These are phyloP conservation scores for Peronosclerospora sorghi DNA, from an alignment of 352 stramenopile species.

Conservation along the genomic window DNA sequence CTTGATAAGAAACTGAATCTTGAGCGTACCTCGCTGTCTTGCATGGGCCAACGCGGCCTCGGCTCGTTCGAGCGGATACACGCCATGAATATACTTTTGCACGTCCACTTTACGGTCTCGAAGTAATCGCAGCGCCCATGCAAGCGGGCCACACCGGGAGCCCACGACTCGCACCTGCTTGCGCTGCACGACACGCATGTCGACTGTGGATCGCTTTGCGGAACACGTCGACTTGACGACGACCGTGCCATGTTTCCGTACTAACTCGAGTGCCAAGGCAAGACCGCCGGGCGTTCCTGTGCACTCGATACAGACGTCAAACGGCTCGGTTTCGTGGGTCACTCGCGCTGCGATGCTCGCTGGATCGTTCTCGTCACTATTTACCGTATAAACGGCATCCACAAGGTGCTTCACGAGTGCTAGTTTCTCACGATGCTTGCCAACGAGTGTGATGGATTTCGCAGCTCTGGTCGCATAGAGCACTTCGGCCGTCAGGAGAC, in stretches of 20 bases:
- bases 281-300: conserved; percentile 40
- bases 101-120: conserved; percentile 37
- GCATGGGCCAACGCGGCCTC: conserved; percentile 39
- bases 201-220: conserved; percentile 20
- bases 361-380: conserved; percentile 8
- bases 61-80: conserved; percentile 44
- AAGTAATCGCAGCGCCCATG: conserved; percentile 42
- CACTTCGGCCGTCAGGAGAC: conserved; percentile 78
- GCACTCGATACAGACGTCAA: conserved; percentile 61
- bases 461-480: conserved; percentile 27
- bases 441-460: conserved; percentile 39
- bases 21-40: conserved; percentile 32
- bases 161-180: conserved; percentile 46
- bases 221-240: conserved; percentile 50
- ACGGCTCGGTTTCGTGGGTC: conserved; percentile 11
- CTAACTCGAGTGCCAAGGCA: conserved; percentile 27
- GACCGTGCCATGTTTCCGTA: conserved; percentile 23
- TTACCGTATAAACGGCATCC: conserved; percentile 18
- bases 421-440: conserved; percentile 49
- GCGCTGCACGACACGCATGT: conserved; percentile 16
- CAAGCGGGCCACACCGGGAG: conserved; percentile 57
- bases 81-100: conserved; percentile 53
- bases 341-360: conserved; percentile 15
- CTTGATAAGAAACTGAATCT: conserved; percentile 49
- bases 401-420: conserved; percentile 39